These are phyloP conservation scores for Entomortierella parvispora DNA, from an alignment of 192 early-diverging fungal genomes.

Conservation along the genomic window DNA sequence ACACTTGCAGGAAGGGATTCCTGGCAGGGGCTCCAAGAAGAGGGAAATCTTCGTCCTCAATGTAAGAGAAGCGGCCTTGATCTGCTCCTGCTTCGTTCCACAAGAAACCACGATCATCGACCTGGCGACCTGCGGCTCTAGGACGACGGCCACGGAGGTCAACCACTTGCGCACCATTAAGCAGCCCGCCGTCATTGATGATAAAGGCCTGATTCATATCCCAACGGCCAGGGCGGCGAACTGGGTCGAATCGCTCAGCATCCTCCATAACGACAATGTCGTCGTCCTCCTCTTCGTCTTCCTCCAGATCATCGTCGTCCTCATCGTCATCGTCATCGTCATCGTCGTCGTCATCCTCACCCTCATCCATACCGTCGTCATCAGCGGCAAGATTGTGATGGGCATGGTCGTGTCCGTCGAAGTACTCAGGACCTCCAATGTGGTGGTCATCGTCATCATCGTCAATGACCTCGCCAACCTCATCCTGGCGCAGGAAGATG, in stretches of 20 bases:
- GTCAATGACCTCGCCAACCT: constrained; percentile 53
- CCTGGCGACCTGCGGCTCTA: constrained; percentile 38
- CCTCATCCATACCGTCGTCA: constrained; percentile 55
- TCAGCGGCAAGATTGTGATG: constrained; percentile 55
- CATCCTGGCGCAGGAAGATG: constrained; percentile 55
- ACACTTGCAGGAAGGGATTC: constrained; percentile 41
- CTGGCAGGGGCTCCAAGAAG: constrained; percentile 48
- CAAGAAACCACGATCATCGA: constrained; percentile 52
- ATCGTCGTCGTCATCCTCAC: constrained; percentile 63
- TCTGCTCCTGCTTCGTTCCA: constrained; percentile 37
- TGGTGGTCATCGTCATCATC: constrained; percentile 66
- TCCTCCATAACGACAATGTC: constrained; percentile 45
- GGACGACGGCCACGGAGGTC: constrained; percentile 56
- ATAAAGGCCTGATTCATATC: constrained; percentile 45
- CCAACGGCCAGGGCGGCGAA: constrained; percentile 43
- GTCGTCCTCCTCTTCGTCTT: constrained; percentile 58
- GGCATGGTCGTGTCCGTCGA: constrained; percentile 57
- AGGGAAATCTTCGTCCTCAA: constrained; percentile 45
- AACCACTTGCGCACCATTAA: constrained; percentile 43
- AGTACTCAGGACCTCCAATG: constrained; percentile 60
- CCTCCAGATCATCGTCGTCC: constrained; percentile 67
- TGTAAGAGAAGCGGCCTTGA: constrained; percentile 44
- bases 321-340: constrained; percentile 64
- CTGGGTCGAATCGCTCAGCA: constrained; percentile 46
- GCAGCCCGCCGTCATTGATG: constrained; percentile 45